Percentiles rank a stretch among this genome's conserved stretches.
These are phyloP conservation scores for Phyllachora maydis DNA, from an alignment of 2,329 filamentous ascomycete species.

Conservation along the genomic window DNA sequence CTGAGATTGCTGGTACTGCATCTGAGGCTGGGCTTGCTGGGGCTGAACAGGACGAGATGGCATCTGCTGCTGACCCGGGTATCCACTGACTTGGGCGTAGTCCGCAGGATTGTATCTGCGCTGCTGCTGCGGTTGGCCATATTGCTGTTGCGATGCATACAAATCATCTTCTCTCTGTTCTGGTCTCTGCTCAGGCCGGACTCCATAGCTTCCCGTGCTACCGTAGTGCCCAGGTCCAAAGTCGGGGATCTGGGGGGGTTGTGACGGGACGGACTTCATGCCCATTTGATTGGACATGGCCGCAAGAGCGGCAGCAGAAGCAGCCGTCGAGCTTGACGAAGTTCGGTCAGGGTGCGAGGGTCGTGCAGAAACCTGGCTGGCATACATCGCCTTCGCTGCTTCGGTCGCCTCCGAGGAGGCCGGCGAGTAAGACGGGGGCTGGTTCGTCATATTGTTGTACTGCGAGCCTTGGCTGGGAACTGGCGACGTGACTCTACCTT, in stretches of 20 bases:
- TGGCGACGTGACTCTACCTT: slow-evolving; percentile 23
- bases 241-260: too few species aligned
- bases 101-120: slow-evolving; percentile 59
- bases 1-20: slow-evolving; percentile 16
- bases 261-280: too few species aligned
- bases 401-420: slow-evolving; percentile 34
- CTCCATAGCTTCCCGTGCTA: slow-evolving; percentile 7
- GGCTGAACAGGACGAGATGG: too few species aligned
- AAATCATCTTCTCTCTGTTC: slow-evolving; percentile 14
- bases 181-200: too few species aligned
- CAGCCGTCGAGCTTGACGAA: slow-evolving; percentile 24
- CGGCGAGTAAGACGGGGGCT: slow-evolving; percentile 11
- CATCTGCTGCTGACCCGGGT: slow-evolving; percentile 19
- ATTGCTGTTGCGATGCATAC: slow-evolving; percentile 12
- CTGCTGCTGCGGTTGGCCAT: slow-evolving; percentile 21
- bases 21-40: slow-evolving; percentile 14
- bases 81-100: slow-evolving; percentile 44
- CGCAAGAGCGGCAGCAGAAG: slow-evolving; percentile 33
- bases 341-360: slow-evolving; percentile 29
- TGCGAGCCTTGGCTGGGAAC: slow-evolving; percentile 10
- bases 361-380: slow-evolving; percentile 27
- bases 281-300: slow-evolving; percentile 31
- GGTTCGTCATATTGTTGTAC: slow-evolving; percentile 4
- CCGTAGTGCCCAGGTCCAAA: slow-evolving; percentile 13
- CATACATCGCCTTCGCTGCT: slow-evolving; percentile 43